These are phyloP conservation scores for Eremothecium sinecaudum DNA, from an alignment of 1,139 yeast genomes.

Conservation along the genomic window DNA sequence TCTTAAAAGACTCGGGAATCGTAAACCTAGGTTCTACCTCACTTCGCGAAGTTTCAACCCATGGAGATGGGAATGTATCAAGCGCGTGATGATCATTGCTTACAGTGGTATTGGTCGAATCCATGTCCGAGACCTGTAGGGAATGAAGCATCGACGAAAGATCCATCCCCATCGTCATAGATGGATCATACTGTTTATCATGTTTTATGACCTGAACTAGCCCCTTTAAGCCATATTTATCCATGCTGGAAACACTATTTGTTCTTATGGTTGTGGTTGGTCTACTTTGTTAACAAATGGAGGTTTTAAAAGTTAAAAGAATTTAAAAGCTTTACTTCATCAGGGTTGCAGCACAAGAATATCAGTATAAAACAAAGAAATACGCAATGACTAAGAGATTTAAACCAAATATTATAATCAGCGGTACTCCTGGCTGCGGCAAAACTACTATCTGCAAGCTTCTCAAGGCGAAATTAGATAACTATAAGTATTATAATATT, in stretches of 20 bases:
- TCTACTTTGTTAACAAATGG: no score
- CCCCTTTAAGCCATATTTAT: conserved; percentile 68
- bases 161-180: conserved; percentile 75
- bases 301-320: no score
- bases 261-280: no score
- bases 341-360: no score
- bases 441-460: conserved; percentile 76
- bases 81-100: conserved; percentile 28
- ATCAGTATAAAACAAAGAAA: no score
- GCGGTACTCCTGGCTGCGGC: conserved; percentile 98
- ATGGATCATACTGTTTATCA: conserved; percentile 26
- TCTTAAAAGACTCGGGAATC: conserved; percentile 36
- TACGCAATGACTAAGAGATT: conserved; percentile 24
- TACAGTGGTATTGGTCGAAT: conserved; percentile 32
- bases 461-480: conserved; percentile 43
- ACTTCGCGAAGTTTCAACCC: conserved; percentile 85
- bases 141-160: conserved; percentile 57
- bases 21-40: conserved; percentile 75
- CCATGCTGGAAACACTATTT: no score
- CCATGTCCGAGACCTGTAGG: conserved; percentile 24
- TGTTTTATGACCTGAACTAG: conserved; percentile 51
- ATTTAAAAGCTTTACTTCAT: no score
- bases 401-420: conserved; percentile 71
- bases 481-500: conserved; percentile 53
- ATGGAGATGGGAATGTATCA: conserved; percentile 77